These are phyloP conservation scores for Populus pruinosa DNA, from an alignment of 345 rosid species.

Conservation along the genomic window DNA sequence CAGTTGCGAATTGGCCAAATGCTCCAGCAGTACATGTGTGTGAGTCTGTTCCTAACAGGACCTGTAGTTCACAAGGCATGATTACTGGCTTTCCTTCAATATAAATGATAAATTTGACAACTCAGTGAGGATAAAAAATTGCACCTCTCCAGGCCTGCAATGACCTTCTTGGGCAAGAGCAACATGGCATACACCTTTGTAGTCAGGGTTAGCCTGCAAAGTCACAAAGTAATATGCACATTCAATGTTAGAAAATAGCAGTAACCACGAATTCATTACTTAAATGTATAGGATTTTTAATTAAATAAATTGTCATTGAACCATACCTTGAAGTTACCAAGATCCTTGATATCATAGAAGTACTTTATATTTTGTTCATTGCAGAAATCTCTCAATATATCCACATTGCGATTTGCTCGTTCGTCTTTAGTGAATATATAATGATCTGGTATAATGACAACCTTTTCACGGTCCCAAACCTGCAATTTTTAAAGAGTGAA, in stretches of 20 bases:
- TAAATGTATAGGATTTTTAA: not conserved
- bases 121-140: not conserved
- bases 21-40: slow-evolving; percentile 99
- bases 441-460: slow-evolving; percentile 95
- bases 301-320: not conserved
- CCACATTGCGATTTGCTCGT: slow-evolving; percentile 95
- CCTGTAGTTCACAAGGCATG: slow-evolving; percentile 43
- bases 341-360: slow-evolving; percentile 92
- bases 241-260: slow-evolving; percentile 2
- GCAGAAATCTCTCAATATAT: slow-evolving; percentile 90
- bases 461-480: slow-evolving; percentile 98
- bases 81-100: not conserved
- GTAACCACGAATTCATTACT: not conserved
- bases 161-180: slow-evolving; percentile 99
- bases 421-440: slow-evolving; percentile 89
- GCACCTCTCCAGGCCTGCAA: slow-evolving; percentile 98
- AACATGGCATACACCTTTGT: slow-evolving; percentile 96
- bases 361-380: slow-evolving; percentile 82
- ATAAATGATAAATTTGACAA: not conserved
- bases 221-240: slow-evolving; percentile 7
- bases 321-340: slow-evolving; percentile 72
- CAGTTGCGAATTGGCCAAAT: slow-evolving; percentile 97
- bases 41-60: slow-evolving; percentile 88
- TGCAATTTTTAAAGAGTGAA: slow-evolving; percentile 19
- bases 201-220: slow-evolving; percentile 88